phyloP scores from a whole-genome alignment of 331 rosid genomes.

The Telfairia occidentalis region DNA sequence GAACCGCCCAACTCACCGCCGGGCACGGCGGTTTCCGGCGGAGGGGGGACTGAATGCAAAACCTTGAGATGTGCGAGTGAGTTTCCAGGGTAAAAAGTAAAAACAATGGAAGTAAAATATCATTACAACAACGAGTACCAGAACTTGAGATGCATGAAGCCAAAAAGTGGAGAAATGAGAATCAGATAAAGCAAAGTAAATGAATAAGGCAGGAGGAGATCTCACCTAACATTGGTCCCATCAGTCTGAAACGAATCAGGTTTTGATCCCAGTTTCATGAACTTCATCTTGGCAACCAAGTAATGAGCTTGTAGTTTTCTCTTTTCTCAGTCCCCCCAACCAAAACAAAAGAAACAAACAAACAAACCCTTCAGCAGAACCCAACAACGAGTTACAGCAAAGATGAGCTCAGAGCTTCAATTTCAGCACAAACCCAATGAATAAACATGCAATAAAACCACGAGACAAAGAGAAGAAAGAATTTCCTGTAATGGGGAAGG shows the following conservation, averaged over 20 bases:
- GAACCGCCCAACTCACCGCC: slow-evolving; percentile 6
- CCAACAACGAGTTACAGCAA: slow-evolving; percentile 31
- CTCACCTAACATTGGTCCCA: slow-evolving; percentile 77
- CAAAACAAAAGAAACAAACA: slow-evolving; percentile 1
- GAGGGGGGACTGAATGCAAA: not conserved
- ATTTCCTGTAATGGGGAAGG: slow-evolving; percentile 24
- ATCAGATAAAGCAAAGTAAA: slow-evolving; percentile 10
- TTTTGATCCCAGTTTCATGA: slow-evolving; percentile 99
- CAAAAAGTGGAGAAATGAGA: not conserved
- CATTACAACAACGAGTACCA: not conserved
- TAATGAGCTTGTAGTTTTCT: slow-evolving; percentile 28
- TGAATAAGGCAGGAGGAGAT: slow-evolving; percentile 18
- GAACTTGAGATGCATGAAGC: slow-evolving; percentile 1
- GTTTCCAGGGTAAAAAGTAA: not conserved
- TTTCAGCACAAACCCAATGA: slow-evolving; percentile 21
- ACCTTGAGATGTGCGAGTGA: not conserved
- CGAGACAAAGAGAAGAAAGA: not conserved
- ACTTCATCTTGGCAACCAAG: slow-evolving; percentile 63
- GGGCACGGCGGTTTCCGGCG: not conserved
- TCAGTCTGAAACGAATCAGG: slow-evolving; percentile 79
- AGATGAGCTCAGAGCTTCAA: slow-evolving; percentile 24
- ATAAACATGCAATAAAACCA: slow-evolving; percentile 9
- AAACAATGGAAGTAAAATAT: not conserved
- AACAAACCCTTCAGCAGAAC: slow-evolving; percentile 20
- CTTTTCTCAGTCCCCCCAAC: slow-evolving; percentile 1